These are phyloP conservation scores for Cymbopogon flexuosus DNA, from an alignment of 202 grass and related monocot genomes.

Conservation along the genomic window DNA sequence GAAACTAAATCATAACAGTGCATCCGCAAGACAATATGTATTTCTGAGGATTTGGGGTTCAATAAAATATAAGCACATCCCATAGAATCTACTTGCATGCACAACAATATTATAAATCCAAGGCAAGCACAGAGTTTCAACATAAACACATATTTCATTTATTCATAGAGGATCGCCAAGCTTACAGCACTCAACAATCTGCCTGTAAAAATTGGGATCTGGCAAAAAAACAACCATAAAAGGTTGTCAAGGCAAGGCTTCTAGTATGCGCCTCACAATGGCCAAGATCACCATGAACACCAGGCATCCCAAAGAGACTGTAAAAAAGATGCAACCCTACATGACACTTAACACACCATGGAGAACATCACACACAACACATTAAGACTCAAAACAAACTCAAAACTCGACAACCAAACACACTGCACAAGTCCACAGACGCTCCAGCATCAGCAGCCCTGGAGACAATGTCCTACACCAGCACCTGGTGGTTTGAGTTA, in stretches of 20 bases:
- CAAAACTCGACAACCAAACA: constrained; percentile 35
- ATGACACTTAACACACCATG: constrained; percentile 35
- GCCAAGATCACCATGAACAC: constrained; percentile 52
- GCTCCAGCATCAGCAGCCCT: not conserved
- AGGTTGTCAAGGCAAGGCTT: constrained; percentile 59
- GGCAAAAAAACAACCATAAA: constrained; percentile 77
- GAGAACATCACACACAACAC: constrained; percentile 27
- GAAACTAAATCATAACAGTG: not conserved
- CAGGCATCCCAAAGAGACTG: constrained; percentile 80
- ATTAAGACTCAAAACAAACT: constrained; percentile 36
- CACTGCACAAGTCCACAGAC: constrained; percentile 19
- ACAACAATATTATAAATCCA: not conserved
- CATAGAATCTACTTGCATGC: not conserved
- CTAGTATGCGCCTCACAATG: constrained; percentile 45
- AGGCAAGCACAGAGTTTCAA: not conserved
- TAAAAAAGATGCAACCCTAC: constrained; percentile 64
- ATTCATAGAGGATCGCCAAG: constrained; percentile 56
- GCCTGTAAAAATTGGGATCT: constrained; percentile 62
- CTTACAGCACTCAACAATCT: constrained; percentile 65
- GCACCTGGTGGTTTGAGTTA: not conserved
- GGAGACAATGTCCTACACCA: not conserved
- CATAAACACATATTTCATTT: constrained; percentile 55
- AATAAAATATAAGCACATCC: not conserved
- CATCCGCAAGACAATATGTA: not conserved
- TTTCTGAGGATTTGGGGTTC: not conserved